Evolutionary conservation across 345 rosid species (phyloP), one percentile per base, ranked within the genome.

Genomic region (Citrus reticulata): DNA sequence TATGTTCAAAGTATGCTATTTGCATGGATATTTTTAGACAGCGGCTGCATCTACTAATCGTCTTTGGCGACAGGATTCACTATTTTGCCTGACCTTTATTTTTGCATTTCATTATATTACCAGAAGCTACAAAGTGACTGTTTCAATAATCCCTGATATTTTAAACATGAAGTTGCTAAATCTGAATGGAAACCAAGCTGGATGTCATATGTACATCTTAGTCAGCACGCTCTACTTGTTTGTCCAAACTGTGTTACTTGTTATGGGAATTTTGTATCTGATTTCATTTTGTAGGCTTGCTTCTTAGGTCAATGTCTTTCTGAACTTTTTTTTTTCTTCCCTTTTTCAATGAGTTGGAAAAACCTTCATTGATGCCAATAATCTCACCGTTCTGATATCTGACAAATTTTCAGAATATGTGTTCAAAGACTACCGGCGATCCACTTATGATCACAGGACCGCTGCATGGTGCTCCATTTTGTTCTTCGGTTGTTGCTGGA

Each of bases 371-470:
- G 75, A 32, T 16, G 70, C 72, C 22, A 69, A 78, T 6, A 35
- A 17, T 68, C 68, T 37, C 42, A 68, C 66, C 20, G 59, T 74
- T 57, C 75, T 82, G 75, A 79, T 78, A 62, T 59, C 29, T 87
- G 46, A 73, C 64, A 79, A 58, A 68, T 69, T 78, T 86, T 82
- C 89, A 91, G 91, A 84, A 83, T 78, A 76, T 84, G 76, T 77
- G 83, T 76, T 58, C 84, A 39, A 34, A 65, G 75, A 67, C 78
- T 20, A 70, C 76, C 9, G 64, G 83, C n/a, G 77, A 77, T 72
- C 65, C 87, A 70, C 76, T 84, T 75, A 29, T 70, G 27, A 35
- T 46, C 62, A 37, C 35, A n/a, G 68, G 54, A 58, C 40, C 55
- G 67, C 79, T 60, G 68, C 59, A 70, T 77, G 84, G 85, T 75